Evolutionary conservation across 345 rosid species (phyloP).

Genomic region (Abelmoschus esculentus): DNA sequence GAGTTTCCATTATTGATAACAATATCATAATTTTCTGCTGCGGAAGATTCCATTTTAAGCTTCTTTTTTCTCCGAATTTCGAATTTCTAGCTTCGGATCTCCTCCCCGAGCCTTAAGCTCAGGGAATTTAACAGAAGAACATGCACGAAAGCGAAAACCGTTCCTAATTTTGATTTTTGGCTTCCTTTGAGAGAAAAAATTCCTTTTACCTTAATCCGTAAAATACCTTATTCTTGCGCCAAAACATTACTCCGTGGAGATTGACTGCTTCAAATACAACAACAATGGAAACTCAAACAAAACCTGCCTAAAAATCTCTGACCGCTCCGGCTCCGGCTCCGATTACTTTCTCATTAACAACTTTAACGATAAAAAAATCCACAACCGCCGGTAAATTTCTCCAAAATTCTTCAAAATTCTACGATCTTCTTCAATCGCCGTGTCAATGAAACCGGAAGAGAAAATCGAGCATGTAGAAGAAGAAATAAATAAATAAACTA

Average conservation of each 20-base stretch:
- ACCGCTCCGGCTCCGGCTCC: slow-evolving; percentile 1
- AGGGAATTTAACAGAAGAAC: slow-evolving; percentile 44
- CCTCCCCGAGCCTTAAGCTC: slow-evolving; percentile 77
- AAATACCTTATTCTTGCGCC: slow-evolving; percentile 6
- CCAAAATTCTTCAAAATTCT: neutral
- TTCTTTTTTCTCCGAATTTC: slow-evolving; percentile 1
- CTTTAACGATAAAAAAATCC: neutral
- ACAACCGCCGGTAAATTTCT: neutral
- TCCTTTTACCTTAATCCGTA: neutral
- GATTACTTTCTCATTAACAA: neutral
- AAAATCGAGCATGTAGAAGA: slow-evolving; percentile 1
- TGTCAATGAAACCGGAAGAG: slow-evolving; percentile 5
- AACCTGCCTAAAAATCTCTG: neutral
- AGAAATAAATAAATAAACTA: neutral
- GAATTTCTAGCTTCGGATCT: slow-evolving; percentile 26
- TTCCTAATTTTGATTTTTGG: neutral
- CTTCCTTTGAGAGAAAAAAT: neutral
- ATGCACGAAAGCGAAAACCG: slow-evolving; percentile 28
- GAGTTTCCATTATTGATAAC: slow-evolving; percentile 5
- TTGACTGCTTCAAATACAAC: slow-evolving; percentile 77
- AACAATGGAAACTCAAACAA: slow-evolving; percentile 11
- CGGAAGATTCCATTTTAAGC: slow-evolving; percentile 17
- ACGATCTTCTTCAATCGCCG: neutral
- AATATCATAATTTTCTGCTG: neutral
- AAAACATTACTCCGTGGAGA: slow-evolving; percentile 28